These are phyloP conservation scores for Flaveria robusta DNA, from an alignment of 129 eudicot genomes.

Conservation along the genomic window DNA sequence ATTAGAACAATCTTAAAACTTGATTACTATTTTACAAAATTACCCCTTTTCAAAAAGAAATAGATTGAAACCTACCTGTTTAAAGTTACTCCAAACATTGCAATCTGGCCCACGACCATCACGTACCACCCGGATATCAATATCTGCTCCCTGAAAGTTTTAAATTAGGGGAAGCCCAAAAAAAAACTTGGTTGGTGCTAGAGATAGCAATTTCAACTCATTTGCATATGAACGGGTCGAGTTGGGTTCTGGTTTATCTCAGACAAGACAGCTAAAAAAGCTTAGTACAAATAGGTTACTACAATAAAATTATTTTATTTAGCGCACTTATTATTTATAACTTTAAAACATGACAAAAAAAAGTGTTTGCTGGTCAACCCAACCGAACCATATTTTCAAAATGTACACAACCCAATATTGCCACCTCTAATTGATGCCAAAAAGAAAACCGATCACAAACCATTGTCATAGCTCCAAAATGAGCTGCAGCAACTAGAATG, in stretches of 20 bases:
- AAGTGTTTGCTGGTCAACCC: neutral
- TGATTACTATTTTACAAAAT: too few relatives aligned
- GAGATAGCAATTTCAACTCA: neutral
- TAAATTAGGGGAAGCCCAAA: conserved; percentile 33
- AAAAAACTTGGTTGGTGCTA: conserved; percentile 4
- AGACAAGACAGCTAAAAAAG: neutral
- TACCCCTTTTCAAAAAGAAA: neutral
- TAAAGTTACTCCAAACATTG: conserved; percentile 97
- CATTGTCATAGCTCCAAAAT: conserved; percentile 98
- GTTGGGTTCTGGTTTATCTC: neutral
- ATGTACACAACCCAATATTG: neutral
- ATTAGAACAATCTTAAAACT: too few relatives aligned
- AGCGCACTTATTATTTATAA: neutral
- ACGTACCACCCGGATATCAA: conserved; percentile 94
- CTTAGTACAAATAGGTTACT: neutral
- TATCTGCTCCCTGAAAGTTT: conserved; percentile 96
- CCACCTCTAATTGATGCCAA: neutral
- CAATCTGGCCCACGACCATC: conserved; percentile 98
- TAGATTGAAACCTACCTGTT: conserved; percentile 57
- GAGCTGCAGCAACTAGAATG: conserved; percentile 92
- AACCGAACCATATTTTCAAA: neutral
- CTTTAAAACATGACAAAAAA: neutral
- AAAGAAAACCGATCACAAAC: conserved; percentile 40
- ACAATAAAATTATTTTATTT: neutral
- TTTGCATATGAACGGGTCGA: neutral